Base-by-base conservation (phyloP, 1,139 yeast genomes). In the Arxiozyma slooffiae region DNA sequence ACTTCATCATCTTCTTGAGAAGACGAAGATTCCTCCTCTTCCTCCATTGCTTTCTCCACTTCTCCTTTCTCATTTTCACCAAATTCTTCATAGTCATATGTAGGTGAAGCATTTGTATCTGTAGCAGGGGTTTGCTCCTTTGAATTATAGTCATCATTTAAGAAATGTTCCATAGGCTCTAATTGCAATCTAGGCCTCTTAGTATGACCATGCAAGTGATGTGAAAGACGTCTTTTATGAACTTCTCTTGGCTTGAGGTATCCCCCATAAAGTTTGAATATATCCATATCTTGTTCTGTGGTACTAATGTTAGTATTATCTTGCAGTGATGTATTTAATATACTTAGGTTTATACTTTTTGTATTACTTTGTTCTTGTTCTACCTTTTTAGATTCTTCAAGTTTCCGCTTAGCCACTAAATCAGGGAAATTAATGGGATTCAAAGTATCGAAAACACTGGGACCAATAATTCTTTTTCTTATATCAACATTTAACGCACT, bases 401-500 rank as follows among this genome's bases (percentile, higher is more conserved):
- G 73, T 34, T 58, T 57, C 20, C 62, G 67, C 41, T 75, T 76
- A n/a, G 72, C 72, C 36, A 80, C 68, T 24, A 79, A 58, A 1
- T 73, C 74, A 0, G 85, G 82, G 59, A 80, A 83, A 48, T 77
- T 76, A 4, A 77, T 79, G 45, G 80, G 83, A 53, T 78, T 76
- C 55, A 88, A 72, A 20, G 77, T 69, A 37, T 82, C 84, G 50
- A 85, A 73, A 18, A 88, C 77, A 1, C 76, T 74, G 0, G 95
- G 90, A 0, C 88, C 90, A 38, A 86, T 77, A 6, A 85, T 71
- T 56, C 89, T 78, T 60, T 82, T 92, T 59, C 87, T 74, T 38
- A 88, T 78, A 67, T 88, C 96, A 54, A 84, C 82, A 38, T 81
- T 70, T 48, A 88, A 67, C 49, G 82, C 80, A 6, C 73, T 70